Evolutionary conservation across 1,284 basidiomycete species (phyloP).

Genomic region (Termitomyces sp.): DNA sequence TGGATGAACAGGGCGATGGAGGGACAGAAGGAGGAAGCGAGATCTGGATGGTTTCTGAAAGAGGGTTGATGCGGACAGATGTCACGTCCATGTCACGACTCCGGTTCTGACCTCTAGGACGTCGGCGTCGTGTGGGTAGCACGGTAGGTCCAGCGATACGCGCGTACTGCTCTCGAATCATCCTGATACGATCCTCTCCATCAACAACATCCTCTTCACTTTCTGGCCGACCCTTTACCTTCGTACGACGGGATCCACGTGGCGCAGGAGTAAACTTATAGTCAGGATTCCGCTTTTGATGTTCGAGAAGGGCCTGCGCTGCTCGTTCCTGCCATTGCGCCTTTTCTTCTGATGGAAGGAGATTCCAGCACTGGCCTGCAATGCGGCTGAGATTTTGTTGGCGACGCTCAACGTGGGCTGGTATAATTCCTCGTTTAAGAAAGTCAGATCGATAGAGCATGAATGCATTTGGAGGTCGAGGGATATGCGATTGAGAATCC

Average conservation of each 20-base stretch:
- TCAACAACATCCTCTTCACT: slow-evolving; percentile 6
- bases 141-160: slow-evolving; percentile 19
- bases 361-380: slow-evolving; percentile 51
- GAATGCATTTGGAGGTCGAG: slow-evolving; percentile 80
- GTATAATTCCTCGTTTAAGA: slow-evolving; percentile 39
- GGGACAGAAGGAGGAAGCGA: slow-evolving; percentile 12
- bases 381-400: slow-evolving; percentile 57
- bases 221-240: slow-evolving; percentile 10
- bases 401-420: slow-evolving; percentile 36
- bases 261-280: slow-evolving; percentile 43
- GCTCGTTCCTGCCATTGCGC: slow-evolving; percentile 41
- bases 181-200: slow-evolving; percentile 19
- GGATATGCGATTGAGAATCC: slow-evolving; percentile 36
- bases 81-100: slow-evolving; percentile 3
- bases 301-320: slow-evolving; percentile 29
- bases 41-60: slow-evolving; percentile 1
- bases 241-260: slow-evolving; percentile 23
- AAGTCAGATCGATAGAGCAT: slow-evolving; percentile 78
- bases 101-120: slow-evolving; percentile 10
- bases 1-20: slow-evolving; percentile 17
- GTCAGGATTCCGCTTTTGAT: slow-evolving; percentile 36
- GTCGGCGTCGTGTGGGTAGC: slow-evolving; percentile 17
- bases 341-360: slow-evolving; percentile 37
- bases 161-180: slow-evolving; percentile 22
- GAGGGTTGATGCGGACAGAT: not conserved